Conservation (phyloP, 75 land plant species). For the Picea sitchensis region DNA sequence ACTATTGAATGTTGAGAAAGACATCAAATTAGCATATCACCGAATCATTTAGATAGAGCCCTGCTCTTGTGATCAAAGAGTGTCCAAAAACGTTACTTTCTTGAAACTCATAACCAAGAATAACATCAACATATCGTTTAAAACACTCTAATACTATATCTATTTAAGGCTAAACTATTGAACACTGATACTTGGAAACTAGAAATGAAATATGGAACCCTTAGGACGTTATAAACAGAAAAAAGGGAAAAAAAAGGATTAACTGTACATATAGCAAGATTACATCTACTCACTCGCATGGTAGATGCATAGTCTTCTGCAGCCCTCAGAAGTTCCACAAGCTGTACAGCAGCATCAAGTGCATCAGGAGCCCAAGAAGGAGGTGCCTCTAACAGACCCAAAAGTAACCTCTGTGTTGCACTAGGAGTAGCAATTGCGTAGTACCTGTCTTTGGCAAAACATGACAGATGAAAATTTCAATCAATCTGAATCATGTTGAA, state of each 20-base stretch:
- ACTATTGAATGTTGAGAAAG: not conserved
- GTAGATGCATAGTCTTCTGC: slow-evolving; percentile 90
- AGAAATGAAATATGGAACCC: not conserved
- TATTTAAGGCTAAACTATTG: too few species aligned
- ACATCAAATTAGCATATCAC: not conserved
- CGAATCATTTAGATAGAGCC: not conserved
- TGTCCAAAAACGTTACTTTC: not conserved
- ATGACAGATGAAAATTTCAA: not conserved
- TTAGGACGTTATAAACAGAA: not conserved
- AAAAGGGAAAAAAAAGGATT: not conserved
- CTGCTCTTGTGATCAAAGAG: not conserved
- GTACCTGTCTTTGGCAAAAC: slow-evolving; percentile 40
- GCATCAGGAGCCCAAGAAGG: slow-evolving; percentile 99
- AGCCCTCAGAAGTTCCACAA: slow-evolving; percentile 89
- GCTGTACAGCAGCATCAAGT: slow-evolving; percentile 92
- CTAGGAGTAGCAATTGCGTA: slow-evolving; percentile 95
- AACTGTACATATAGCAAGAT: not conserved
- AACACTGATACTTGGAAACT: not conserved
- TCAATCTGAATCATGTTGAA: not conserved
- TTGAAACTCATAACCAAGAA: not conserved
- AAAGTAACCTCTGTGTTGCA: slow-evolving; percentile 88
- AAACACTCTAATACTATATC: not conserved
- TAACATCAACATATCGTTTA: not conserved
- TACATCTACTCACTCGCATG: slow-evolving; percentile 50
- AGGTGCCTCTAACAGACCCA: slow-evolving; percentile 93